Base-by-base conservation (phyloP, 345 rosid genomes). In the Lepidium sativum region DNA sequence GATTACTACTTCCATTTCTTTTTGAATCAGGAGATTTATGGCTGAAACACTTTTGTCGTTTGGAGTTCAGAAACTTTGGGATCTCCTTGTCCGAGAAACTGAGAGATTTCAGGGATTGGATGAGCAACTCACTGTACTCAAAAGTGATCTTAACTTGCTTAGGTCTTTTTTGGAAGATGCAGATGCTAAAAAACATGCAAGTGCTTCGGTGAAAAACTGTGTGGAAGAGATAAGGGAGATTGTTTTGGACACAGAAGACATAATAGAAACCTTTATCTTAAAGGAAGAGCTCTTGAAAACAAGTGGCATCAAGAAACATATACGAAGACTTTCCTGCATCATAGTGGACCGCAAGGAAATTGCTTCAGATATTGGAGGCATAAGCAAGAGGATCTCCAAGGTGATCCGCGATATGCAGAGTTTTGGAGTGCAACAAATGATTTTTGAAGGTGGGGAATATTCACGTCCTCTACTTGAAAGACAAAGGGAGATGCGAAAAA, bases 171-270 rank as follows among this genome's bases (percentile, higher is more conserved):
- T 43, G 21, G 8, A 43, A 17, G 48, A 43, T 17, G 21, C 48
- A 16, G 48, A 43, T 43, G 48, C 48, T 1, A 43, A 43, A 21
- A 43, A 16, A 17, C 48, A 43, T 16, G 4, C 48, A 43, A 17
- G 11, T 8, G 2, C 4, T 5, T 0, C 8, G 23, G 48, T 43
- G 2, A 16, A 4, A 16, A 43, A 4, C 6, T 16, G 23, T 16
- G 23, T 43, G 48, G 50, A 61, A 23, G 64, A 71, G 25, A 56
- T 71, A 18, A 56, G 63, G 20, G 70, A 71, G 3, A 55, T 68
- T n/a, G 59, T 56, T 9, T 63, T 27, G 16, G 75, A 71, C 15
- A 25, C 59, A 0, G 70, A 71, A 21, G 75, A 71, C 35, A 56
- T 55, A 8, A 55, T 63, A 7, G 70, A 71, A 49, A 47, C 54